Base-by-base conservation (phyloP, 2,329 filamentous ascomycete genomes). In the Dendryphion nanum region DNA sequence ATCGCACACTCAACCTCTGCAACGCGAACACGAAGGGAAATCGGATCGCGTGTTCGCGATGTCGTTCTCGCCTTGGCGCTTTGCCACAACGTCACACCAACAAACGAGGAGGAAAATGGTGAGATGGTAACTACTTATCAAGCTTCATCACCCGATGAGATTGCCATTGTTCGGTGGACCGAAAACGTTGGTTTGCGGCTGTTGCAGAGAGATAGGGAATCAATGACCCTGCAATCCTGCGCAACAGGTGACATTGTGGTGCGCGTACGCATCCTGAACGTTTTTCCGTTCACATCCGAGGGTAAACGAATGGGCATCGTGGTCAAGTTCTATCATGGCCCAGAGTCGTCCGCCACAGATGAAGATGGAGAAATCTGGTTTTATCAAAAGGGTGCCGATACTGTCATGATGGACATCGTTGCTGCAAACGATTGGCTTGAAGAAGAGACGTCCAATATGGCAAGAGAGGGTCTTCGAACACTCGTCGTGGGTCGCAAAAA, bases 381-480 rank as follows among this genome's bases (percentile, higher is more conserved):
- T 69, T 97, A 91, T 60, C 90, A 98, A 58, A 98, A 98, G 67
- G 93, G 93, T 44, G 94, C 93, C 3, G 94, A 98, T 63, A 97
- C 93, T 0, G 91, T 98, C 47, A 98, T 98, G 94, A 81, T 84
- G n/a, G 78, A 84, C 3, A 97, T 98, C 49, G 93, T 98, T 23
- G 88, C 86, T 6, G 82, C 90, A 14, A 98, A 97, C 59, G 93
- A 98, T 70, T 98, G 93, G 94, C 81, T 98, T 0, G 93, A 98
- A 51, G 93, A 98, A 65, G 93, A 98, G 66, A 97, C 93, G 0
- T 88, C 89, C n/a, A 98, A 98, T 63, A 98, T 98, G 94, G 94
- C 94, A 5, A 83, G 93, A 33, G 94, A 98, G 73, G 93, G 93
- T 26, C 73, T 98, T 34, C 84, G 93, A 41, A 98, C 93, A 1